Evolutionary conservation across 2,329 filamentous ascomycete species (phyloP), one percentile per base, ranked within the genome.

Genomic region (Aspergillaceae sp.): DNA sequence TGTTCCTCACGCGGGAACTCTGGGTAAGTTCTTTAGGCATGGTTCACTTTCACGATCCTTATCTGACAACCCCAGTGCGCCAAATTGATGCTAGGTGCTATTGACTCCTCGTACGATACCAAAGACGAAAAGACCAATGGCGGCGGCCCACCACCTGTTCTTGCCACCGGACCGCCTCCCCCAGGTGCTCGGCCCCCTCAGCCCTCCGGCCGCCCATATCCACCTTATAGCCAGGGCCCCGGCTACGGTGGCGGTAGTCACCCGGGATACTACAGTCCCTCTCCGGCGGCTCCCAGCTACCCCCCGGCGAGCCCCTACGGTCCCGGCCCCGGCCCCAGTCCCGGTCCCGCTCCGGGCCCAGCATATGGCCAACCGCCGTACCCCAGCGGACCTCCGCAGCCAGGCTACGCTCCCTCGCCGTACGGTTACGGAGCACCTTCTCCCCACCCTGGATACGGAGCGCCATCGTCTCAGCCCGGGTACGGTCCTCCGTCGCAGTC

Each of bases 11-110:
- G 3, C 78, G 79, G 7, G 80, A 83, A 54, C 74, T 83, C 44
- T 84, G 80, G 80, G 73, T 74, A 60, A 46, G 63, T 51, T 28
- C 38, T 8, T 19, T 7, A 38, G 3, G 3, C 19, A 19, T 2
- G 19, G 19, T 8, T 8, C 7, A 4, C 9, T 40, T n/a, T 28
- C 9, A 36, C 8, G 6, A n/a, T 32, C 7, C 9, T n/a, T 19
- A 6, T 44, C 55, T 61, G 48, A 60, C 44, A 28, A 5, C 38
- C 10, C 28, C 9, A 73, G 70, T 72, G 82, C 56, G 74, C 81
- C 51, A 85, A 85, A 65, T 72, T 85, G 48, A 77, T 85, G 43
- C 76, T 85, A 28, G 82, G 82, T 49, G 76, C 80, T 34, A 82
- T 85, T 57, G 82, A 85, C 57, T 70, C 74, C 27, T 79, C 77